A percentile compares a stretch with the other conserved stretches of the same genome.
These are phyloP conservation scores for Macadamia tetraphylla DNA, from an alignment of 164 flowering plant genomes.

Conservation along the genomic window DNA sequence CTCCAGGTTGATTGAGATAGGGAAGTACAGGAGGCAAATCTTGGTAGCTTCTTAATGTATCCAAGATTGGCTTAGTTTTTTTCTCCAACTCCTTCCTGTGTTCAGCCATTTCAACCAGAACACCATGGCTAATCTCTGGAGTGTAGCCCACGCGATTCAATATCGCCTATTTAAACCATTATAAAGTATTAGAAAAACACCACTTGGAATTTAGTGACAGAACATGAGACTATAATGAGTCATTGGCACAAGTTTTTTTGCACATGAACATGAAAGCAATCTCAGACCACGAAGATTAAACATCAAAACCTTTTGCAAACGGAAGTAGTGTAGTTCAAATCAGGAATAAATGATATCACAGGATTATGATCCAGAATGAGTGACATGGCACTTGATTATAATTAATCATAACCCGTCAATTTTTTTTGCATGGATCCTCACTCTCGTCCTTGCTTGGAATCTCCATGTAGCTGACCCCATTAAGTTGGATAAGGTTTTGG, in stretches of 20 bases:
- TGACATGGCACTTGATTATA: too few relatives aligned
- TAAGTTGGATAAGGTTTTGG: too few relatives aligned
- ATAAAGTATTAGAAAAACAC: background rate
- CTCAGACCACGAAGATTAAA: background rate
- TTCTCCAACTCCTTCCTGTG: constrained; percentile 84
- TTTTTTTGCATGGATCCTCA: too few relatives aligned
- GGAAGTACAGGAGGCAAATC: constrained; percentile 86
- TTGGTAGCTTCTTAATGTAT: constrained; percentile 93
- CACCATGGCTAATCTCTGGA: constrained; percentile 87
- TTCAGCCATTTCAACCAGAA: constrained; percentile 86
- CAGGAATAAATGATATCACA: background rate
- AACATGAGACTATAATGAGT: background rate
- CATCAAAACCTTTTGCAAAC: background rate
- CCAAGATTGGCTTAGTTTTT: constrained; percentile 85
- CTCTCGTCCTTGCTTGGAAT: too few relatives aligned
- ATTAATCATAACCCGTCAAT: too few relatives aligned
- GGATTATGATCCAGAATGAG: too few relatives aligned
- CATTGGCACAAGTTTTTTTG: background rate
- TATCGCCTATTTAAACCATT: constrained; percentile 45
- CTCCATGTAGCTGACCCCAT: too few relatives aligned
- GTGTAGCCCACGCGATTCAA: constrained; percentile 83
- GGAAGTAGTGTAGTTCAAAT: background rate
- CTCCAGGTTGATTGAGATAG: background rate
- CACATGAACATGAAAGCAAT: background rate
- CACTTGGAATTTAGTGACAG: background rate